Conservation (phyloP, 1,284 basidiomycete species). For the Malassezia arunalokei region DNA sequence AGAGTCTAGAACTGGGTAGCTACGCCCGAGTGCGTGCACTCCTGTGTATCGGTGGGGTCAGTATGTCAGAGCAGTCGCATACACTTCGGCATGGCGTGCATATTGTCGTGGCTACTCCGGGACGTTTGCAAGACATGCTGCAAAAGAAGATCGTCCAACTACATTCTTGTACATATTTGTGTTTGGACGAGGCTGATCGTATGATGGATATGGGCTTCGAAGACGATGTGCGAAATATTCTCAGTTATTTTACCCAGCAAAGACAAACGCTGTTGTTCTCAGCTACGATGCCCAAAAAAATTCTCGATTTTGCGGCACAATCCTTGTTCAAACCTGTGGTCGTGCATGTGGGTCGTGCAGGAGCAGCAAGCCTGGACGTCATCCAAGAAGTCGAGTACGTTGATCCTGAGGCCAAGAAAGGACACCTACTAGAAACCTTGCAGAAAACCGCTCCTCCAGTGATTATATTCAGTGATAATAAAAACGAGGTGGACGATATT, state of each 20-base stretch:
- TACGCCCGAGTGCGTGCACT: slow-evolving; percentile 65
- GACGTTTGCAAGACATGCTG: slow-evolving; percentile 52
- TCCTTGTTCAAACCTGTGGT: slow-evolving; percentile 82
- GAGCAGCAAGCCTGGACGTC: slow-evolving; percentile 91
- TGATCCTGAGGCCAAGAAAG: slow-evolving; percentile 98
- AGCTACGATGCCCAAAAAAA: slow-evolving; percentile 96
- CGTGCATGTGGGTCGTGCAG: slow-evolving; percentile 93
- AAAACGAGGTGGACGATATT: slow-evolving; percentile 98
- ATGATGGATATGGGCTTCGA: slow-evolving; percentile 99
- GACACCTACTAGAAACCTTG: slow-evolving; percentile 87
- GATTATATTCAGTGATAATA: slow-evolving; percentile 96
- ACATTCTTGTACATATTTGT: slow-evolving; percentile 66
- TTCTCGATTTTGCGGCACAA: slow-evolving; percentile 94
- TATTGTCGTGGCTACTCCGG: slow-evolving; percentile 71
- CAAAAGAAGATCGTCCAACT: slow-evolving; percentile 85
- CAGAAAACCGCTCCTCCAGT: slow-evolving; percentile 98
- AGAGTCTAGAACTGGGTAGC: slow-evolving; percentile 63
- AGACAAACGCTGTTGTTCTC: slow-evolving; percentile 93
- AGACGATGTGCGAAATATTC: slow-evolving; percentile 93
- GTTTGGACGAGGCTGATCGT: slow-evolving; percentile 96
- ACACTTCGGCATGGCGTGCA: slow-evolving; percentile 80
- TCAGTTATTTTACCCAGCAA: slow-evolving; percentile 95
- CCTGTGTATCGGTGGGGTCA: slow-evolving; percentile 92
- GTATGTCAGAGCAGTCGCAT: slow-evolving; percentile 89
- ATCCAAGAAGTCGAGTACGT: slow-evolving; percentile 97